Evolutionary conservation across 345 rosid genomes (phyloP).

Genomic region (Acer yangbiense): DNA sequence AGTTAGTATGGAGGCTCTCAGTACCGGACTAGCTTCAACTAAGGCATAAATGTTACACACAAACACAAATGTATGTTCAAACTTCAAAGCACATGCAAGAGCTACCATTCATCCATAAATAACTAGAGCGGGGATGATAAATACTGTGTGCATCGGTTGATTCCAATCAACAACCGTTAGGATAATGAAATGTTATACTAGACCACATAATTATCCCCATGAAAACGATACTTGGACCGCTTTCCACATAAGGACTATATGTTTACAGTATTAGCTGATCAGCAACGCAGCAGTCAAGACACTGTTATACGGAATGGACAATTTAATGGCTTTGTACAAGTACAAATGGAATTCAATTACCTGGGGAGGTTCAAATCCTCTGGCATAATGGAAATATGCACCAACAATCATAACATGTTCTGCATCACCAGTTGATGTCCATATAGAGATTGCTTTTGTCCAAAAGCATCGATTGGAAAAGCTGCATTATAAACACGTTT

Average conservation of each 20-base stretch:
- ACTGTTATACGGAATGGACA: background rate
- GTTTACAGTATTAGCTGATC: background rate
- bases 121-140: background rate
- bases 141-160: background rate
- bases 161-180: background rate
- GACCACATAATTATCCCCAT: background rate
- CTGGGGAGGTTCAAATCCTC: slow-evolving; percentile 92
- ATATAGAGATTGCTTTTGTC: slow-evolving; percentile 89
- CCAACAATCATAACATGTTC: slow-evolving; percentile 88
- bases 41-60: background rate
- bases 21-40: background rate
- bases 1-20: background rate
- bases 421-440: slow-evolving; percentile 92
- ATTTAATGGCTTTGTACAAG: background rate
- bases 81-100: background rate
- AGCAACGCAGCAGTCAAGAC: background rate
- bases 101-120: background rate
- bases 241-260: background rate
- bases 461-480: slow-evolving; percentile 89
- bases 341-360: slow-evolving; percentile 30
- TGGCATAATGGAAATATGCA: slow-evolving; percentile 83
- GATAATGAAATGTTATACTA: background rate
- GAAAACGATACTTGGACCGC: background rate
- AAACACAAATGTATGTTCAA: background rate
- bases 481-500: slow-evolving; percentile 40